Evolutionary conservation across 345 rosid genomes (phyloP).

Genomic region (Gossypium longicalyx): DNA sequence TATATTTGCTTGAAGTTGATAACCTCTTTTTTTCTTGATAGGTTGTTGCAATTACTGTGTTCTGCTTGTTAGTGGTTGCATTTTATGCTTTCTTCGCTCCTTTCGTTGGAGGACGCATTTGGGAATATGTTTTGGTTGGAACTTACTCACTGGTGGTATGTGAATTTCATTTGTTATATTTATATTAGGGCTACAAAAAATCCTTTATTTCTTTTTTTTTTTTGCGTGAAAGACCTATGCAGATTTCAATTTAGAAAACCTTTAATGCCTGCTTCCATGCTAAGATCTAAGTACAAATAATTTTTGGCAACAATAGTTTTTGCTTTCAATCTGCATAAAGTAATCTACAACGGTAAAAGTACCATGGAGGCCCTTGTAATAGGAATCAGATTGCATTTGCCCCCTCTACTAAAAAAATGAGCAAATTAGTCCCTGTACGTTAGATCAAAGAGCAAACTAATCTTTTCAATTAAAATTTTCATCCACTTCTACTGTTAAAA

Average conservation of each 20-base stretch:
- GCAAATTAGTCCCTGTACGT: no score
- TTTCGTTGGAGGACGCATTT: constrained; percentile 81
- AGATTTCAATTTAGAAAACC: background rate
- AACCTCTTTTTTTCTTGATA: constrained; percentile 24
- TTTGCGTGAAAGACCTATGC: background rate
- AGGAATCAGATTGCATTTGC: no score
- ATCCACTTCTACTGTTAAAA: no score
- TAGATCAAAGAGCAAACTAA: no score
- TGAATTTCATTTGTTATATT: constrained; percentile 10
- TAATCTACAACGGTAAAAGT: background rate
- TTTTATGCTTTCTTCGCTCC: constrained; percentile 95
- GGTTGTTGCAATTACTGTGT: constrained; percentile 98
- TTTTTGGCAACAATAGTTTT: background rate
- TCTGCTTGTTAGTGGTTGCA: constrained; percentile 84
- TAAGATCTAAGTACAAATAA: background rate
- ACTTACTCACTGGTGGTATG: constrained; percentile 93
- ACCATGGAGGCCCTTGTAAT: no score
- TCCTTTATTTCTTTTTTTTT: background rate
- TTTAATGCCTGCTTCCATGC: background rate
- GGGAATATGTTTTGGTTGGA: constrained; percentile 72
- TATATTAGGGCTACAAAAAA: background rate
- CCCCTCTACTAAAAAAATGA: no score
- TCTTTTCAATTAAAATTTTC: no score
- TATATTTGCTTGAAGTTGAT: background rate
- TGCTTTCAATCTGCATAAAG: background rate